Evolutionary conservation across 257 asterid species (phyloP).

Genomic region (Nyctanthes arbortristis): DNA sequence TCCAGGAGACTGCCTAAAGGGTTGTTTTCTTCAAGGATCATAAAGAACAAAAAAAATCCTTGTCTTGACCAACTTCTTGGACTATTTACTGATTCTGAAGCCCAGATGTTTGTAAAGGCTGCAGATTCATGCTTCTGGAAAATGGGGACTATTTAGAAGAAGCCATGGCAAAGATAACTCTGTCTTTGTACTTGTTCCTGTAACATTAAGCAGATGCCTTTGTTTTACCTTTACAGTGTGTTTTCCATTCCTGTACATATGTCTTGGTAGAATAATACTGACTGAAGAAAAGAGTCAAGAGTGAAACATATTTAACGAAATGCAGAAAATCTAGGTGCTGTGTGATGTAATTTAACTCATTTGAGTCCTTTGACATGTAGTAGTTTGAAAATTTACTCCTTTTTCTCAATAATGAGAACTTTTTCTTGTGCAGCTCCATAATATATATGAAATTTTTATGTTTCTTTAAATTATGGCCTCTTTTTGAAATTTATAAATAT

Average conservation of each 20-base stretch:
- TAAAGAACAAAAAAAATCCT: neutral
- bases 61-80: neutral
- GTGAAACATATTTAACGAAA: slow-evolving; percentile 17
- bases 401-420: slow-evolving; percentile 11
- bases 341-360: slow-evolving; percentile 20
- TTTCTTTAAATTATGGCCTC: neutral
- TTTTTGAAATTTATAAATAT: neutral
- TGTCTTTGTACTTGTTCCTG: slow-evolving; percentile 24
- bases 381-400: slow-evolving; percentile 23
- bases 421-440: slow-evolving; percentile 10
- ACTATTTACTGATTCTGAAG: neutral
- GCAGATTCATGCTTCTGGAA: neutral
- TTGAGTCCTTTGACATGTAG: neutral
- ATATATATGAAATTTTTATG: neutral
- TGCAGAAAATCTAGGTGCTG: slow-evolving; percentile 21
- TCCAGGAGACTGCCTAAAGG: slow-evolving; percentile 52
- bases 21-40: slow-evolving; percentile 3
- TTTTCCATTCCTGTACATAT: slow-evolving; percentile 42
- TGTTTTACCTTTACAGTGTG: slow-evolving; percentile 28
- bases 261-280: slow-evolving; percentile 31
- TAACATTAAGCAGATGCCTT: slow-evolving; percentile 28
- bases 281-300: slow-evolving; percentile 16
- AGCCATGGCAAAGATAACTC: slow-evolving; percentile 8
- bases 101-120: neutral
- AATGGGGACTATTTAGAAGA: slow-evolving; percentile 16